phyloP scores from a whole-genome alignment of 768 basidiomycete species.

The Arthromyces matolae region DNA sequence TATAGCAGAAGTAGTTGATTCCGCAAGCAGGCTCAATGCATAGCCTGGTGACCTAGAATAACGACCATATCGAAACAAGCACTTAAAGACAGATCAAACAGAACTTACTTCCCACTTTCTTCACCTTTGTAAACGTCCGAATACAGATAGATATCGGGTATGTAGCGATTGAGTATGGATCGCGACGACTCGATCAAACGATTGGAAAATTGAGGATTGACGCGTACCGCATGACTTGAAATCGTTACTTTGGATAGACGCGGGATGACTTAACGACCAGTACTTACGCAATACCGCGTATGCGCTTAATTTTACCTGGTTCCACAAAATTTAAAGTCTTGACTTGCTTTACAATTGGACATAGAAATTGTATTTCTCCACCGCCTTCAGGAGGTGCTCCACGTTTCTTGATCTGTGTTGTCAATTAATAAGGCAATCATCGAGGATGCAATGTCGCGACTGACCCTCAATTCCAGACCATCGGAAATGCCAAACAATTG shows the following conservation, averaged over 20 bases:
- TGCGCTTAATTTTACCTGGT: slow-evolving; percentile 87
- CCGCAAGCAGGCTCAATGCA: slow-evolving; percentile 84
- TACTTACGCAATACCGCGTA: slow-evolving; percentile 91
- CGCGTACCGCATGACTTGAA: slow-evolving; percentile 89
- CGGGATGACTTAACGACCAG: background rate
- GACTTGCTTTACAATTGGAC: slow-evolving; percentile 85
- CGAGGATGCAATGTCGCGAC: too few species aligned
- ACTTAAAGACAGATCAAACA: background rate
- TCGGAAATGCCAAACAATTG: slow-evolving; percentile 89
- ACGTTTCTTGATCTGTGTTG: slow-evolving; percentile 86
- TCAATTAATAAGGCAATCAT: too few species aligned
- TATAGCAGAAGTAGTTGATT: slow-evolving; percentile 86
- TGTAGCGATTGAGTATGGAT: slow-evolving; percentile 90
- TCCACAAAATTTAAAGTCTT: slow-evolving; percentile 93
- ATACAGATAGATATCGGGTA: slow-evolving; percentile 97
- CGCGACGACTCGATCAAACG: slow-evolving; percentile 95
- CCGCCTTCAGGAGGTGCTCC: slow-evolving; percentile 89
- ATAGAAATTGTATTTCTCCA: slow-evolving; percentile 91
- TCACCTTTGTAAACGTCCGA: slow-evolving; percentile 98
- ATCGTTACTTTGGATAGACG: background rate
- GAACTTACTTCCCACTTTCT: slow-evolving; percentile 89
- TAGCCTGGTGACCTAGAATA: slow-evolving; percentile 88
- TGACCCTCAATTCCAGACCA: slow-evolving; percentile 82
- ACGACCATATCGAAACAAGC: background rate
- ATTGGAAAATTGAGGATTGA: slow-evolving; percentile 96